A percentile compares a stretch with the other conserved stretches of the same genome.
Conservation (phyloP, 306 rosid genomes). For the Vicia villosa region DNA sequence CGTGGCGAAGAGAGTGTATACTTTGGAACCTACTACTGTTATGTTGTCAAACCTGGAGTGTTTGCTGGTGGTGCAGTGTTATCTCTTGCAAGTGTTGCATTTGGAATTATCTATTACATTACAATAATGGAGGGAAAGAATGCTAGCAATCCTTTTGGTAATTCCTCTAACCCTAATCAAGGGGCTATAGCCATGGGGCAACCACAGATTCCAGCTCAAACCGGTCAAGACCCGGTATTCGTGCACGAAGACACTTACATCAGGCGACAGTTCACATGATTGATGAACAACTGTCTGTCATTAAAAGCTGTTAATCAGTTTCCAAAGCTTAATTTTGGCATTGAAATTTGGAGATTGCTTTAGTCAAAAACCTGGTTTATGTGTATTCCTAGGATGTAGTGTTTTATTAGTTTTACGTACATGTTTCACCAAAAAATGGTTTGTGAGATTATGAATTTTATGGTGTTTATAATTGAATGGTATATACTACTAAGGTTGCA, state of each 20-base stretch:
- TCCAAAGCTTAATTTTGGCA: background rate
- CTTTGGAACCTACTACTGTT: slow-evolving; percentile 70
- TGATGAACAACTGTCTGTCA: background rate
- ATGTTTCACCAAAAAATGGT: slow-evolving; percentile 7
- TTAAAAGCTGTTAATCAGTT: background rate
- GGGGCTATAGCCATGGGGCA: slow-evolving; percentile 87
- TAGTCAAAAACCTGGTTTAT: slow-evolving; percentile 12
- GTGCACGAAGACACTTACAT: slow-evolving; percentile 89
- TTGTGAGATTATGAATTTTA: slow-evolving; percentile 18
- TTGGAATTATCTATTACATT: slow-evolving; percentile 67
- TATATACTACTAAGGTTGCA: background rate
- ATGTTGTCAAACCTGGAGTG: slow-evolving; percentile 81
- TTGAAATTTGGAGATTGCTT: slow-evolving; percentile 10
- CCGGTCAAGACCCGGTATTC: slow-evolving; percentile 67
- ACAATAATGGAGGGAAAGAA: slow-evolving; percentile 51
- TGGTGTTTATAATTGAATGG: slow-evolving; percentile 14
- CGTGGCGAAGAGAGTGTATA: slow-evolving; percentile 52
- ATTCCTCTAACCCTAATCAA: slow-evolving; percentile 50
- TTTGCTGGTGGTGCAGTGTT: slow-evolving; percentile 67
- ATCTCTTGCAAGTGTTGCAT: slow-evolving; percentile 59
- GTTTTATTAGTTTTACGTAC: slow-evolving; percentile 12
- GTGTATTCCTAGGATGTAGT: slow-evolving; percentile 19
- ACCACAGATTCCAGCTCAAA: slow-evolving; percentile 69
- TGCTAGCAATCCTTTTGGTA: slow-evolving; percentile 35
- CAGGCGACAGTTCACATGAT: slow-evolving; percentile 84